Evolutionary conservation across 257 asterid genomes (phyloP).

Genomic region (Dorcoceras hygrometricum): DNA sequence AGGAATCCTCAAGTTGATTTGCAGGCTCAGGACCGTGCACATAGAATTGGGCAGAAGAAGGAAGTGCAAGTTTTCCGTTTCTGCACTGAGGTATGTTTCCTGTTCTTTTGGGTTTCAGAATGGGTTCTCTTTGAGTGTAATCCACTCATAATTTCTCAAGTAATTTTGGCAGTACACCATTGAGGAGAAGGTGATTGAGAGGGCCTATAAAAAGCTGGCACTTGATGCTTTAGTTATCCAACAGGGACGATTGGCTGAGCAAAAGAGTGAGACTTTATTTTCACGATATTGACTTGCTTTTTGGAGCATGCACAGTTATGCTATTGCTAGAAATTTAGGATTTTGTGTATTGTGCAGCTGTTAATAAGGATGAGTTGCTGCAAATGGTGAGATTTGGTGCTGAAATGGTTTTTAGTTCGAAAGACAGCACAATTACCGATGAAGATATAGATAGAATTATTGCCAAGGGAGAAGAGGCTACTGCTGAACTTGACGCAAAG

Average conservation of each 20-base stretch:
- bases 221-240: conserved; percentile 99
- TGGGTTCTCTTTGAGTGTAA: conserved; percentile 8
- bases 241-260: conserved; percentile 97
- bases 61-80: conserved; percentile 99
- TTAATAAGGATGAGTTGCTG: conserved; percentile 92
- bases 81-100: conserved; percentile 84
- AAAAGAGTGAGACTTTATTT: conserved; percentile 59
- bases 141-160: conserved; percentile 20
- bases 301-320: conserved; percentile 2
- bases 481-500: conserved; percentile 99
- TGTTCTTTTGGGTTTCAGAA: conserved; percentile 17
- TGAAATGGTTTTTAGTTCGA: conserved; percentile 99
- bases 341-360: conserved; percentile 57
- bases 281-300: background rate
- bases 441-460: conserved; percentile 97
- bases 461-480: conserved; percentile 99
- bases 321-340: conserved; percentile 8
- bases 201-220: conserved; percentile 99
- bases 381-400: conserved; percentile 99
- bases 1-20: conserved; percentile 99
- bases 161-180: conserved; percentile 69
- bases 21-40: conserved; percentile 99
- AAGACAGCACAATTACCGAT: conserved; percentile 98
- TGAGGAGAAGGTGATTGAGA: conserved; percentile 98
- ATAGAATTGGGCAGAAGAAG: conserved; percentile 98